Conservation (phyloP, 177 flowering plant genomes). For the Vitis hybrid region DNA sequence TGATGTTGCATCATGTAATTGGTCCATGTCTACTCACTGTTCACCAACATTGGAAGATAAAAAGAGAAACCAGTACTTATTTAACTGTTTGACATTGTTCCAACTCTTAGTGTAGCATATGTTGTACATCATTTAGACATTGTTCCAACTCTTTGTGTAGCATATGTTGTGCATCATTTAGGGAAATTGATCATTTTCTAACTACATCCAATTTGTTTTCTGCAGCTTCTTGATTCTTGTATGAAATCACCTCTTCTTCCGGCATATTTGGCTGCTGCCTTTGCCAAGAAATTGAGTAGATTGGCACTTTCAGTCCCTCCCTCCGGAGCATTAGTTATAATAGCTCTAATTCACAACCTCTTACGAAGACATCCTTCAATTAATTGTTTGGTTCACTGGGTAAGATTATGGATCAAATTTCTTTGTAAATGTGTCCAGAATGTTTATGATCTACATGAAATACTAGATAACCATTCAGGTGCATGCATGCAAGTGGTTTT, state of each 20-base stretch:
- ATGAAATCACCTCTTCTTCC: slow-evolving; percentile 91
- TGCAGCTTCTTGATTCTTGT: slow-evolving; percentile 93
- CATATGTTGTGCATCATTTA: not conserved
- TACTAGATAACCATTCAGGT: no score
- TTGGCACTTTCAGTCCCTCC: slow-evolving; percentile 78
- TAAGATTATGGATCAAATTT: slow-evolving; percentile 19
- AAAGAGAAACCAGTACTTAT: no score
- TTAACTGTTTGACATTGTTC: no score
- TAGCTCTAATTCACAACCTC: slow-evolving; percentile 85
- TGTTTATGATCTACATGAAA: not conserved
- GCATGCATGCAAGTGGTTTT: no score
- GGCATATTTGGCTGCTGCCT: slow-evolving; percentile 92
- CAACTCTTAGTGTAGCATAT: not conserved
- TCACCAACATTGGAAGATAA: no score
- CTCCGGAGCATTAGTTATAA: slow-evolving; percentile 73
- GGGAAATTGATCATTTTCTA: slow-evolving; percentile 3
- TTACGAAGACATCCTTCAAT: slow-evolving; percentile 92
- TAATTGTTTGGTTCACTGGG: slow-evolving; percentile 84
- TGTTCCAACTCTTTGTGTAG: no score
- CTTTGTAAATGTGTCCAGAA: not conserved
- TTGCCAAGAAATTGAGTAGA: slow-evolving; percentile 88
- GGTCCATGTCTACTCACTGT: no score
- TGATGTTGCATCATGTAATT: no score
- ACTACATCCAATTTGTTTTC: slow-evolving; percentile 1
- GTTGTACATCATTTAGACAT: not conserved